Conservation (phyloP, 139 green algal species). For the Chlorella sp. region DNA sequence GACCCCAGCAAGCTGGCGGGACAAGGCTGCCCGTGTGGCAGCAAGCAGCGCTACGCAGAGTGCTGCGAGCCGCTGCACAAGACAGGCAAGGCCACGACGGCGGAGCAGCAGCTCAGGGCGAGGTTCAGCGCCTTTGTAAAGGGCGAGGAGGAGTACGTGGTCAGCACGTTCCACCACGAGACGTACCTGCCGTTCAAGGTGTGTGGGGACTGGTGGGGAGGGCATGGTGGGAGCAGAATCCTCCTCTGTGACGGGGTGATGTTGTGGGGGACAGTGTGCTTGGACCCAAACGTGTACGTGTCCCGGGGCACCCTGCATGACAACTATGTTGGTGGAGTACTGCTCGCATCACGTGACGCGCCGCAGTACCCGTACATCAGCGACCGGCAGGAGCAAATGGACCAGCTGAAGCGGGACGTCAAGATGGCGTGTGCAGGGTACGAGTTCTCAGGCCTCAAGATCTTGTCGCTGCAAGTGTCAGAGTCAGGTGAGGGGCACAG, state of each 20-base stretch:
- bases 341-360: no score
- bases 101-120: not conserved
- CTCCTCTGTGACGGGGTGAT: no score
- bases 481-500: not conserved
- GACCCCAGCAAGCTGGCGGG: not conserved
- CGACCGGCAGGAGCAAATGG: no score
- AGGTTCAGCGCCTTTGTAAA: conserved; percentile 15
- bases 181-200: conserved; percentile 2
- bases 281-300: no score
- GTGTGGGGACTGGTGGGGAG: not conserved
- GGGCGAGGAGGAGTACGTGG: conserved; percentile 2
- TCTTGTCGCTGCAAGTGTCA: not conserved
- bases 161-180: conserved; percentile 11
- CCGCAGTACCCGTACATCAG: no score
- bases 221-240: no score
- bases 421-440: not conserved
- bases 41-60: conserved; percentile 10
- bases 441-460: conserved; percentile 5
- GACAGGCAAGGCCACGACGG: not conserved
- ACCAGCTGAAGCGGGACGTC: conserved; percentile 13
- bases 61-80: conserved; percentile 16
- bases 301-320: no score
- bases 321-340: no score
- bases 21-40: conserved; percentile 13
- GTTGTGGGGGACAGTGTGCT: no score